These are phyloP conservation scores for Solanum boliviense DNA, from an alignment of 257 asterid species.

Conservation along the genomic window DNA sequence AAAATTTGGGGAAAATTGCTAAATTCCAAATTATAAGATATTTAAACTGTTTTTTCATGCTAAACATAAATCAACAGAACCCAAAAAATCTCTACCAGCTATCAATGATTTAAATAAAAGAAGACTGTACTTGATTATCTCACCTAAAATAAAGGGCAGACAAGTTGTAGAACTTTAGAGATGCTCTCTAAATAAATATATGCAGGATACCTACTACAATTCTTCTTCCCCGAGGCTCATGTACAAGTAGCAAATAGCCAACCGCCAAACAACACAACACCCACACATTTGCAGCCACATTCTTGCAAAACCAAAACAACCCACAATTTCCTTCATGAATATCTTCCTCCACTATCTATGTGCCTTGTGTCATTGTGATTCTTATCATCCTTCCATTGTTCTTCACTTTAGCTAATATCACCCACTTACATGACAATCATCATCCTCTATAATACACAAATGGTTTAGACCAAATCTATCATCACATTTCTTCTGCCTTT, in stretches of 20 bases:
- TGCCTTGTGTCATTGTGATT: neutral
- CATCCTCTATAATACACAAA: neutral
- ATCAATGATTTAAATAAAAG: neutral
- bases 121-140: neutral
- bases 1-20: neutral
- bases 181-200: neutral
- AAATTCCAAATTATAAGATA: neutral
- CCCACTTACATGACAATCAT: neutral
- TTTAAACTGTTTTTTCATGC: neutral
- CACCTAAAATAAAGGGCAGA: neutral
- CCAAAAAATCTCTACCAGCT: neutral
- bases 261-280: neutral
- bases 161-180: neutral
- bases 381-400: neutral
- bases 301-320: neutral
- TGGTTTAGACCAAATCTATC: neutral
- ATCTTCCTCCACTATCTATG: neutral
- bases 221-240: neutral
- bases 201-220: neutral
- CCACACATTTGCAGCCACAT: neutral
- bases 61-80: neutral
- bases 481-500: neutral
- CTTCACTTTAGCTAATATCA: neutral
- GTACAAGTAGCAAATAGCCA: neutral
- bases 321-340: neutral